Evolutionary conservation across 2,329 filamentous ascomycete genomes (phyloP), one percentile per base, ranked within the genome.

Genomic region (Penicillium sp.): DNA sequence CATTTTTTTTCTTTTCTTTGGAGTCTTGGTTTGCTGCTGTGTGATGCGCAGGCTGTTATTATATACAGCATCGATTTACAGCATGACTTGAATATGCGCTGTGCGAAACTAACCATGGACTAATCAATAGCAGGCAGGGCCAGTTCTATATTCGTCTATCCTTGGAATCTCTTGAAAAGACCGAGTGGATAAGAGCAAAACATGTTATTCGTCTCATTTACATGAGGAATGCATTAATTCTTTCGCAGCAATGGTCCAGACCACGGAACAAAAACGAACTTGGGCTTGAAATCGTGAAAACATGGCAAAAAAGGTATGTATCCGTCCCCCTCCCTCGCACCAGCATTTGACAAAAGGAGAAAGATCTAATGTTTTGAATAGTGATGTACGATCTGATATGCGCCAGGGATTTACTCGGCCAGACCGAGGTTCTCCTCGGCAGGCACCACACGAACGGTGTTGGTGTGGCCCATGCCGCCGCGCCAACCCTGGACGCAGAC

Each of bases 401-500:
- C 41, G 28, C 22, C 30, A 12, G n/a, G 39, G 12, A 49, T 60
- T 55, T 61, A 62, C 49, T 60, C 55, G 42, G 52, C 42, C 37
- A 68, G 58, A 42, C 65, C 65, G 36, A 68, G 57, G 57, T 66
- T 59, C 51, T 67, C 64, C 54, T 71, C 66, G 32, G 69, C 70
- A 30, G 69, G 68, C 28, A 73, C 70, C 38, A 72, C 60, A 59
- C 70, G 70, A 47, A 72, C 67, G 42, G 79, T 82, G 68, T 82
- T 82, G 59, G 79, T 82, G 68, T 82, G 77, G 45, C 79, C 79
- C 73, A 77, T 76, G 35, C 79, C 79, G 54, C 79, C 79, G 54
- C 77, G 71, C 79, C 79, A 82, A 55, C 79, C 79, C 61, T 82
- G 79, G 29, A 82, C 79, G 54, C 78, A 81, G 55, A 82, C 69